Percentiles rank a stretch among this genome's conserved stretches.
Evolutionary conservation across 2,329 filamentous ascomycete genomes (phyloP).

Genomic region (Ophiobolus disseminans): DNA sequence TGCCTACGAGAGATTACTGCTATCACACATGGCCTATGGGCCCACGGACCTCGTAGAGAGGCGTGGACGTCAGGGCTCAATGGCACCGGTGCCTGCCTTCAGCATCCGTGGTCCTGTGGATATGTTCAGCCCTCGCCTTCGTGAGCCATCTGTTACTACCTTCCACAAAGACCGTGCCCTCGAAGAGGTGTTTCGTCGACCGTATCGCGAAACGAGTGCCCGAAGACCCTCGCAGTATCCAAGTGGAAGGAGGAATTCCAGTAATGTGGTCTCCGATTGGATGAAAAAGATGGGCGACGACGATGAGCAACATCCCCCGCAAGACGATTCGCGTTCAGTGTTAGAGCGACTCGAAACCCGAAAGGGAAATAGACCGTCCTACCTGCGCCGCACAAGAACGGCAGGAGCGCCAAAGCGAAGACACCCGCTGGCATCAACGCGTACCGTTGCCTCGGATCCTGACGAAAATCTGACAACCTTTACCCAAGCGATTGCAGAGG

Average conservation of each 20-base stretch:
- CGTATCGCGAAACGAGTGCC: conserved; percentile 66
- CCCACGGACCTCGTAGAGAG: conserved; percentile 86
- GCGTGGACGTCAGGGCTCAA: conserved; percentile 65
- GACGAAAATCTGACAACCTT: conserved; percentile 50
- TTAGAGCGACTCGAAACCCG: conserved; percentile 65
- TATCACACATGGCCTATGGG: conserved; percentile 78
- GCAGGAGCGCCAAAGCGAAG: conserved; percentile 45
- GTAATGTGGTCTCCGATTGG: conserved; percentile 86
- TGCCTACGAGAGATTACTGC: conserved; percentile 80
- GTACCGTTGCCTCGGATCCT: conserved; percentile 65
- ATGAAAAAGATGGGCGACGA: conserved; percentile 74
- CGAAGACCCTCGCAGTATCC: conserved; percentile 43
- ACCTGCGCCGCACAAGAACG: conserved; percentile 60
- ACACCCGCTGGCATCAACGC: conserved; percentile 59
- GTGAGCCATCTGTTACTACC: conserved; percentile 86
- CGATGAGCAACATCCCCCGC: conserved; percentile 67
- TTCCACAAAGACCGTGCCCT: conserved; percentile 89
- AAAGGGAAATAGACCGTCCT: conserved; percentile 57
- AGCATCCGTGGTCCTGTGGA: conserved; percentile 53
- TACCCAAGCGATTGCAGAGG: conserved; percentile 52
- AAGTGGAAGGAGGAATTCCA: conserved; percentile 72
- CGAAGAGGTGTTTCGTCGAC: conserved; percentile 84
- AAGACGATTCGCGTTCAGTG: conserved; percentile 66
- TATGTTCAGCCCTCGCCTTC: conserved; percentile 78
- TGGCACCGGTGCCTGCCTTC: conserved; percentile 58